phyloP scores from a whole-genome alignment of 805 yeast species.

The Myxozyma lipomycoides region DNA sequence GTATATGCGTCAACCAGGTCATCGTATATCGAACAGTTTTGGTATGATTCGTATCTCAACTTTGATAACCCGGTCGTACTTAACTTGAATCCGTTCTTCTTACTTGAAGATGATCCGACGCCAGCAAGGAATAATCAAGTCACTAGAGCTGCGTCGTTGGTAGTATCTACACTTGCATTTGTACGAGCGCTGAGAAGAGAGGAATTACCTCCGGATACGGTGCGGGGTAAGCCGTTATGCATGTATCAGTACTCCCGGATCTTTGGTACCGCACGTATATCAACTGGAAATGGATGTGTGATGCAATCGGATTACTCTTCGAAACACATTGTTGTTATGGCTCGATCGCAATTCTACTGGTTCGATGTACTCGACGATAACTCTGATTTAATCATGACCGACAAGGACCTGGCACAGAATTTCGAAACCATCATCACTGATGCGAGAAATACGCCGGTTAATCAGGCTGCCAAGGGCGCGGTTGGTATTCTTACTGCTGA shows the following conservation, averaged over 20 bases:
- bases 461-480: conserved; percentile 68
- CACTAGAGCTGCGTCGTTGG: conserved; percentile 74
- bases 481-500: conserved; percentile 90
- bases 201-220: conserved; percentile 65
- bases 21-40: conserved; percentile 87
- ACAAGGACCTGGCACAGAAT: conserved; percentile 70
- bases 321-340: conserved; percentile 75
- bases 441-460: conserved; percentile 48
- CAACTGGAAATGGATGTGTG: conserved; percentile 75
- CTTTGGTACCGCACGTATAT: conserved; percentile 85
- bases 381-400: conserved; percentile 67
- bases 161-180: conserved; percentile 73
- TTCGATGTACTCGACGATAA: conserved; percentile 79
- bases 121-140: conserved; percentile 57
- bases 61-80: conserved; percentile 81
- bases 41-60: conserved; percentile 86
- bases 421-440: conserved; percentile 73
- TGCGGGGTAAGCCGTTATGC: conserved; percentile 66
- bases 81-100: conserved; percentile 84
- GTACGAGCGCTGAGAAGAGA: conserved; percentile 72
- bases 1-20: conserved; percentile 60
- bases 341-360: conserved; percentile 90
- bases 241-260: conserved; percentile 89
- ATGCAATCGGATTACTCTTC: conserved; percentile 76
- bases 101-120: conserved; percentile 89